Conservation (phyloP, 176 grass and related monocot genomes). For the Carex myosuroides region DNA sequence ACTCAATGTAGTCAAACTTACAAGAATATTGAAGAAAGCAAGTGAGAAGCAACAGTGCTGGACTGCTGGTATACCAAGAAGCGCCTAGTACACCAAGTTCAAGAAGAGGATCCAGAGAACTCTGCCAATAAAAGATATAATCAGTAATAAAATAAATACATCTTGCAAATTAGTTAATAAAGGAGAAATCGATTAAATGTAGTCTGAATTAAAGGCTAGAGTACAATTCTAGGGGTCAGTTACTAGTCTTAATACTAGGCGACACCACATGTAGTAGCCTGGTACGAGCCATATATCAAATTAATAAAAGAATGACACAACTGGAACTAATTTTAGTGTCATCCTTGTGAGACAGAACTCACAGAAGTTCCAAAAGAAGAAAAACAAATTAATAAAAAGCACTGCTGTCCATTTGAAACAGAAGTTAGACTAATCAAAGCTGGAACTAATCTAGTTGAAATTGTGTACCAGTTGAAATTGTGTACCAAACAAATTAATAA, state of each 20-base stretch:
- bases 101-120: conserved; percentile 73
- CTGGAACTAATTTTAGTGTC: too few relatives aligned
- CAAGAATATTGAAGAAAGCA: conserved; percentile 13
- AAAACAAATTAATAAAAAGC: too few relatives aligned
- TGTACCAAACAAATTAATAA: too few relatives aligned
- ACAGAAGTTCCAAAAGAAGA: too few relatives aligned
- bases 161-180: conserved; percentile 18
- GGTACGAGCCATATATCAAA: background rate
- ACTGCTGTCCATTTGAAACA: too few relatives aligned
- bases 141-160: background rate
- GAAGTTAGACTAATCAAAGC: too few relatives aligned
- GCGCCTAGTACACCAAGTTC: conserved; percentile 43
- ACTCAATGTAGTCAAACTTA: conserved; percentile 18
- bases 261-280: background rate
- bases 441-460: too few relatives aligned
- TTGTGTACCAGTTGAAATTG: too few relatives aligned
- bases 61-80: conserved; percentile 55
- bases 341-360: too few relatives aligned
- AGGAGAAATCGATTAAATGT: background rate
- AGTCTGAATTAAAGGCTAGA: background rate
- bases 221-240: background rate
- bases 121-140: conserved; percentile 46
- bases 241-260: background rate
- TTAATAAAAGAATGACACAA: too few relatives aligned
- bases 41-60: background rate